Evolutionary conservation across 768 basidiomycete species (phyloP).

Genomic region (Mycena haematopus): DNA sequence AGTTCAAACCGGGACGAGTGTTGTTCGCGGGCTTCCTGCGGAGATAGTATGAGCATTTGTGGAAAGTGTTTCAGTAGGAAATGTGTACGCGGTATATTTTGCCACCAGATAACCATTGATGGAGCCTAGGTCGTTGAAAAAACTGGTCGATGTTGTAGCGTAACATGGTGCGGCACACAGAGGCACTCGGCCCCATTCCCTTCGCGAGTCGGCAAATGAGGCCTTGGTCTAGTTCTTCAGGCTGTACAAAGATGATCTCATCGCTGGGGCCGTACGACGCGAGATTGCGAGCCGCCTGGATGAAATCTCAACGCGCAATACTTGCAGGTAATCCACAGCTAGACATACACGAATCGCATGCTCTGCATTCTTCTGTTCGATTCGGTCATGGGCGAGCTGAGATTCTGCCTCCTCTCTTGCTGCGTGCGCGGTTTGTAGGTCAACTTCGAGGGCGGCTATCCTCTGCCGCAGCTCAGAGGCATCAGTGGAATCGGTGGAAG

Average conservation of each 20-base stretch:
- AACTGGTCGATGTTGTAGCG: conserved; percentile 31
- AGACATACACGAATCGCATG: conserved; percentile 11
- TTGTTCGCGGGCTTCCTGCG: conserved; percentile 25
- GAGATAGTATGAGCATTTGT: not conserved
- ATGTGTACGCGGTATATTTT: conserved; percentile 26
- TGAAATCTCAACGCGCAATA: not conserved
- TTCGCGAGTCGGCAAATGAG: conserved; percentile 14
- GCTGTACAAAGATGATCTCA: conserved; percentile 28
- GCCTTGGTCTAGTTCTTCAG: conserved; percentile 27
- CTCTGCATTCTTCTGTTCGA: conserved; percentile 8
- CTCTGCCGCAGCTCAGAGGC: conserved; percentile 14
- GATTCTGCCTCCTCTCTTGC: conserved; percentile 16
- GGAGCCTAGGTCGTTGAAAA: conserved; percentile 25
- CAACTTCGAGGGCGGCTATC: conserved; percentile 19
- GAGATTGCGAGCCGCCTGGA: conserved; percentile 25
- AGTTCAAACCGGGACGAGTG: conserved; percentile 38
- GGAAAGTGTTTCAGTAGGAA: not conserved
- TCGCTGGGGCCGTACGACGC: conserved; percentile 28
- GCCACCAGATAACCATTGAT: conserved; percentile 29
- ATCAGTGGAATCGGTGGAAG: not conserved
- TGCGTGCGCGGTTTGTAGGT: conserved; percentile 5
- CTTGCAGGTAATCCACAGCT: too few species aligned
- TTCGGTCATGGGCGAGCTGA: conserved; percentile 4
- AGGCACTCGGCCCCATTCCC: conserved; percentile 16
- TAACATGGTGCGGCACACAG: conserved; percentile 21